Conservation (phyloP, 2,329 filamentous ascomycete species). For the Sporothrix euskadiensis region DNA sequence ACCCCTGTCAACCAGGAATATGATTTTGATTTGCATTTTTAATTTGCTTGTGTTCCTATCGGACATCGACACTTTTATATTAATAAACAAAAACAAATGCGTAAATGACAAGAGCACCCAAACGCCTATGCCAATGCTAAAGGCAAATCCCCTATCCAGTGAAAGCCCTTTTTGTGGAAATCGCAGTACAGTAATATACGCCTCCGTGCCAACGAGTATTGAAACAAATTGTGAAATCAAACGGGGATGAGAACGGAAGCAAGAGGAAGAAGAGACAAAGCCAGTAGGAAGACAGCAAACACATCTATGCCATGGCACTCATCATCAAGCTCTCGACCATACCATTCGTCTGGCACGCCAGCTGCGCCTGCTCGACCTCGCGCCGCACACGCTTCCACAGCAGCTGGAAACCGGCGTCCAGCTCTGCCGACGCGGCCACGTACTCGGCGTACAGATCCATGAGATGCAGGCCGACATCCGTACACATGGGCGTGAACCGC, state of each 20-base stretch:
- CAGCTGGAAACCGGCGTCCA: conserved; percentile 68
- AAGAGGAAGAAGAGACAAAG: background rate
- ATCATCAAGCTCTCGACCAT: conserved; percentile 77
- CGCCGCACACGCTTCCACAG: conserved; percentile 70
- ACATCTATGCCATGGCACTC: conserved; percentile 38
- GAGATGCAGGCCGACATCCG: conserved; percentile 78
- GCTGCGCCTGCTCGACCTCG: conserved; percentile 80
- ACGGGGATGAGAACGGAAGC: background rate
- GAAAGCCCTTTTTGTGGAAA: background rate
- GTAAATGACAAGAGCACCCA: background rate
- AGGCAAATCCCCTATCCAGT: conserved; percentile 11
- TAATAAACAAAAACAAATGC: background rate
- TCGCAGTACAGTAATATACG: background rate
- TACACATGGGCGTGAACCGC: conserved; percentile 74
- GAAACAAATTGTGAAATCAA: background rate
- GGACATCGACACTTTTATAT: background rate
- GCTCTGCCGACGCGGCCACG: conserved; percentile 69
- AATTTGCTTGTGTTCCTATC: conserved; percentile 1
- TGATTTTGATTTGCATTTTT: background rate
- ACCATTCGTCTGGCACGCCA: conserved; percentile 77
- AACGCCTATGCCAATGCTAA: conserved; percentile 18
- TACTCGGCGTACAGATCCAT: conserved; percentile 86
- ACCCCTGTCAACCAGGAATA: background rate
- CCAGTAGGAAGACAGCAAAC: background rate
- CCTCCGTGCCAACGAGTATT: conserved; percentile 12